Base-by-base conservation (phyloP, 2,329 filamentous ascomycete genomes). In the Exophiala alcalophila region DNA sequence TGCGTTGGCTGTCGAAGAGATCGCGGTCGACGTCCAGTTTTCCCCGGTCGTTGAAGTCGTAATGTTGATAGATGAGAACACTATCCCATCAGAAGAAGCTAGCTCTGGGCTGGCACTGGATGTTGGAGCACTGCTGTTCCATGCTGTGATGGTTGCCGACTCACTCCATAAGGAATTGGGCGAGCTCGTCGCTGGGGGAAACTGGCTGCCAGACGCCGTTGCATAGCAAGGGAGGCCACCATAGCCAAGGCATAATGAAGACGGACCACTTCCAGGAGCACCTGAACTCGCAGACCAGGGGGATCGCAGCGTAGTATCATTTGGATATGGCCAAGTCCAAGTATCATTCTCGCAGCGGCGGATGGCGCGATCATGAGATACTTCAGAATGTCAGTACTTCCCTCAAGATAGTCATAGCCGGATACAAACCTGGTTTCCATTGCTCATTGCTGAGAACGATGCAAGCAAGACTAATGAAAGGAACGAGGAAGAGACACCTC, bases 321-420 rank as follows among this genome's bases (percentile, higher is more conserved):
- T 51, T 31, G 37, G 31, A 35, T 40, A 44, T 15, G 26, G 33
- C 32, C 31, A 41, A 11, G 37, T 21, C 29, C 40, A 34, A 15
- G 44, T 43, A 35, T 50, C 43, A 12, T 50, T 53, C 21, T 43
- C 44, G 25, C 43, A 53, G 21, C 44, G 44, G 16, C 40, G 50
- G 14, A 52, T 16, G 21, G 44, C 12, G 15, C 27, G 42, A 34
- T 27, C 36, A 24, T 43, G 45, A 16, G 24, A 23, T 20, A 36
- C 49, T 52, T 29, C 9, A 26, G 16, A 28, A 10, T 16, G 9
- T n/a, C n/a, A n/a, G n/a, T n/a, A n/a, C n/a, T n/a, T n/a, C n/a
- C n/a, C n/a, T n/a, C n/a, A n/a, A n/a, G n/a, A n/a, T n/a, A n/a
- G n/a, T n/a, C n/a, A n/a, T n/a, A n/a, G n/a, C n/a, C 4, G 23